Evolutionary conservation across 108 stramenopile species (phyloP).

Genomic region (Fragilaria crotonensis): DNA sequence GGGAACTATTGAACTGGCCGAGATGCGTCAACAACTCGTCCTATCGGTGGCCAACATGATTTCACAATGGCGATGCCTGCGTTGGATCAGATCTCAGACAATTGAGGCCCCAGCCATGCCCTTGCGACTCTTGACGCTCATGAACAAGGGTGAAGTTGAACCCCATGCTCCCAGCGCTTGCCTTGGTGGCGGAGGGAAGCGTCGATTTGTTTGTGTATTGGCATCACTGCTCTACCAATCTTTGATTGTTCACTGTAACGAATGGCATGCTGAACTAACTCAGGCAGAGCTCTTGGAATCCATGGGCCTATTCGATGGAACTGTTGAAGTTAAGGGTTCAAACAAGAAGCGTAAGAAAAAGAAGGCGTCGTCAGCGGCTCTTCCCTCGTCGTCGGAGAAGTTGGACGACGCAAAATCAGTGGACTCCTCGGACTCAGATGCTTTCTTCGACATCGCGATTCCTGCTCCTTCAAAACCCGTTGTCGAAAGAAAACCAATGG

Average conservation of each 20-base stretch:
- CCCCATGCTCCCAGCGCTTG: not conserved
- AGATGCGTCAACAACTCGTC: not conserved
- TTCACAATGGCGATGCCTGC: conserved; percentile 1
- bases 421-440: too few relatives aligned
- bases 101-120: not conserved
- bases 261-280: conserved; percentile 73
- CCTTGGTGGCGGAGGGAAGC: conserved; percentile 31
- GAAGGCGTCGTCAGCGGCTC: too few relatives aligned
- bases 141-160: not conserved
- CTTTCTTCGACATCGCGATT: too few relatives aligned
- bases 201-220: conserved; percentile 46
- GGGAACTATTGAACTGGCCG: not conserved
- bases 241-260: conserved; percentile 52
- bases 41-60: not conserved
- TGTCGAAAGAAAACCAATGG: too few relatives aligned
- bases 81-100: not conserved
- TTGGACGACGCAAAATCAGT: too few relatives aligned
- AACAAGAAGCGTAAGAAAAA: conserved; percentile 32
- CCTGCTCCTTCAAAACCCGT: too few relatives aligned
- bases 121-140: not conserved
- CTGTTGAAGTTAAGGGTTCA: conserved; percentile 20
- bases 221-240: conserved; percentile 56
- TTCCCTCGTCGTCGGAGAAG: too few relatives aligned
- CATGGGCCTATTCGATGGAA: conserved; percentile 15
- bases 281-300: conserved; percentile 50